A percentile compares a stretch with the other conserved stretches of the same genome.
Evolutionary conservation across 2,329 filamentous ascomycete genomes (phyloP).

Genomic region (Colletotrichum tropicicola): DNA sequence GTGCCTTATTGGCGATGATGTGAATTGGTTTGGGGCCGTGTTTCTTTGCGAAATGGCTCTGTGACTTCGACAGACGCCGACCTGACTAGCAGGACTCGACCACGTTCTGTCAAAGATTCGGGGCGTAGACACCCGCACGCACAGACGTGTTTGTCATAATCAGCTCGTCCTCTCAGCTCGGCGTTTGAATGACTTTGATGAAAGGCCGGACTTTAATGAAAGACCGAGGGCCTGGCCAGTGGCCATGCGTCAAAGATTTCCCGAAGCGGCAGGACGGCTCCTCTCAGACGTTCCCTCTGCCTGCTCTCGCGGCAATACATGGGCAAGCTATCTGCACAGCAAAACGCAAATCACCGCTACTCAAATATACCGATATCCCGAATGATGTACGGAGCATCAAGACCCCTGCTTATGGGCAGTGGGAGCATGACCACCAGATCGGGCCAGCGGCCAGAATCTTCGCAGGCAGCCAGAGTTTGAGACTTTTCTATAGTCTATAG

Average conservation of each 20-base stretch:
- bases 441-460: background rate
- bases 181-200: background rate
- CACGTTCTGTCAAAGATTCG: background rate
- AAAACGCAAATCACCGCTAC: background rate
- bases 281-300: too few species aligned
- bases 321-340: background rate
- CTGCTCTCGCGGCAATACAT: too few species aligned
- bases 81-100: background rate
- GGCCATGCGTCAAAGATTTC: too few species aligned
- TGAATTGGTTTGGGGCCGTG: background rate
- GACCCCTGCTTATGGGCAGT: background rate
- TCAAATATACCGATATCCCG: background rate
- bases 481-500: too few species aligned
- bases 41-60: background rate
- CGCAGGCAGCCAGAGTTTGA: background rate
- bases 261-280: too few species aligned
- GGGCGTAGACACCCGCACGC: background rate
- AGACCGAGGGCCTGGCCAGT: too few species aligned
- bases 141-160: conserved; percentile 8
- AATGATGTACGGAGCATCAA: background rate
- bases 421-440: background rate
- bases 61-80: background rate
- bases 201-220: too few species aligned
- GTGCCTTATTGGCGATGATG: background rate
- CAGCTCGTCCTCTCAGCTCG: too few species aligned